Conservation (phyloP, 1,139 yeast genomes). For the Magnusiomyces sp. region DNA sequence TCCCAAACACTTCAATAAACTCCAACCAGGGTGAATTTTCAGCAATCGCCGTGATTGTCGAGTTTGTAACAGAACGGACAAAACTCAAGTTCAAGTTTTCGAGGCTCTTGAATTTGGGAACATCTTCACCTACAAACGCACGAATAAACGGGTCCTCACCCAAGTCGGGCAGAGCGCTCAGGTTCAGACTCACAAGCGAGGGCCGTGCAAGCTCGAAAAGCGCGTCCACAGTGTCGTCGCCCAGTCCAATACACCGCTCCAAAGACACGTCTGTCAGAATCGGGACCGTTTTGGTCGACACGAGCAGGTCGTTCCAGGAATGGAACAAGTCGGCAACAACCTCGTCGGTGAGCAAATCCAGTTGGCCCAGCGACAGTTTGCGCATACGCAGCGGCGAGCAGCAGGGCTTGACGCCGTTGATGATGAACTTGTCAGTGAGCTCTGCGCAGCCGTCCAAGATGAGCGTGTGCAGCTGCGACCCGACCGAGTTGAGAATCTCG, state of each 20-base stretch:
- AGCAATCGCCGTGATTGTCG: constrained; percentile 44
- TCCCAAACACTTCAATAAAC: constrained; percentile 71
- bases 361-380: constrained; percentile 42
- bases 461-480: constrained; percentile 50
- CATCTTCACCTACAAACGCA: constrained; percentile 27
- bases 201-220: constrained; percentile 54
- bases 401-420: constrained; percentile 51
- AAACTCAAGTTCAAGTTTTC: constrained; percentile 67
- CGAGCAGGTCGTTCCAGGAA: constrained; percentile 36
- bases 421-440: constrained; percentile 55
- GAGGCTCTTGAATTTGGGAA: constrained; percentile 26
- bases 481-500: constrained; percentile 54
- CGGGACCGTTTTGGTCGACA: constrained; percentile 31
- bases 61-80: constrained; percentile 65
- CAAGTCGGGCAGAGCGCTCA: constrained; percentile 63
- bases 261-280: constrained; percentile 44
- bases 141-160: constrained; percentile 43
- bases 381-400: constrained; percentile 42
- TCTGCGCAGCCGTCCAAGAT: constrained; percentile 64
- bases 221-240: constrained; percentile 53
- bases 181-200: constrained; percentile 56
- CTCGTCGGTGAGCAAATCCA: constrained; percentile 59
- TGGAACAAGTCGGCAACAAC: constrained; percentile 53
- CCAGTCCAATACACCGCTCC: constrained; percentile 56
- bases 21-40: constrained; percentile 51